A percentile compares a stretch with the other conserved stretches of the same genome.
Conservation (phyloP, 371 early-diverging fungal species). For the Actinomucor elegans region DNA sequence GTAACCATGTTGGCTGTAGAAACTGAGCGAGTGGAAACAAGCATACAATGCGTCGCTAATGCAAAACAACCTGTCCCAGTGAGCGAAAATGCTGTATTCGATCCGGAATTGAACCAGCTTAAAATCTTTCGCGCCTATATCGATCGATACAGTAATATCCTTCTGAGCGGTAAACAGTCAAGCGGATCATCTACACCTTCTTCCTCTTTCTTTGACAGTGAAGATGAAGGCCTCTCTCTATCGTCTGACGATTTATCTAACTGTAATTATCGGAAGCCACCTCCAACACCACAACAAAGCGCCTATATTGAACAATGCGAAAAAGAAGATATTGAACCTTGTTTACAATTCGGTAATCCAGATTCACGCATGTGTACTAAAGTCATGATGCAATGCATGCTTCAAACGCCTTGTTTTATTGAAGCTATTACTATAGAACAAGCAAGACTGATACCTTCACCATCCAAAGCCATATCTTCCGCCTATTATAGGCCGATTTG, state of each 20-base stretch:
- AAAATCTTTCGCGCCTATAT: not conserved
- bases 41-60: not conserved
- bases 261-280: not conserved
- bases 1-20: not conserved
- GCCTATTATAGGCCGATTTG: constrained; percentile 8
- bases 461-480: not conserved
- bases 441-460: not conserved
- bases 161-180: too few relatives aligned
- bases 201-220: not conserved
- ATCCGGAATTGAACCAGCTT: not conserved
- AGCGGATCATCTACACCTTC: not conserved
- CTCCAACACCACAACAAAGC: not conserved
- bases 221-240: not conserved
- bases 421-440: constrained; percentile 4
- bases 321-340: constrained; percentile 20
- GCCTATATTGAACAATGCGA: constrained; percentile 11
- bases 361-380: constrained; percentile 9
- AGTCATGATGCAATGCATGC: constrained; percentile 6
- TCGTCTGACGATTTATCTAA: not conserved
- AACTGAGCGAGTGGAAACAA: not conserved
- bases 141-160: not conserved
- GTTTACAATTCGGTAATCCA: constrained; percentile 9
- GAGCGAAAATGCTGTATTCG: not conserved
- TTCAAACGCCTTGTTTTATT: constrained; percentile 14
- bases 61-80: not conserved